These are phyloP conservation scores for Gentiana macrophylla DNA, from an alignment of 257 asterid genomes.

Conservation along the genomic window DNA sequence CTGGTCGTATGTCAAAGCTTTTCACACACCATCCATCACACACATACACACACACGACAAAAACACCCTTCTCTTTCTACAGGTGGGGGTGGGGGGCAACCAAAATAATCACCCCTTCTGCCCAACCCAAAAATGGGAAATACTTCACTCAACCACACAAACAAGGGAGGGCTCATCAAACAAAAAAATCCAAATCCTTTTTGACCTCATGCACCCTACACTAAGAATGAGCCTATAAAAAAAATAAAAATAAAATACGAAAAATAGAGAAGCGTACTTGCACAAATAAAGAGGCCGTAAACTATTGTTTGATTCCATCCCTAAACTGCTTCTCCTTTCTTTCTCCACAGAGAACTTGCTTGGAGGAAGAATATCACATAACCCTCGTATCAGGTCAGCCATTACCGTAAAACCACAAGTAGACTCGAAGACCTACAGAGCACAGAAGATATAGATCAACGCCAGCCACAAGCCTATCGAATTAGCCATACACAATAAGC, in stretches of 20 bases:
- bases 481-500: too few species aligned
- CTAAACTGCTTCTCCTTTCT: slow-evolving; percentile 46
- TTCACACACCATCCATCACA: too few species aligned
- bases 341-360: slow-evolving; percentile 66
- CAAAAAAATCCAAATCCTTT: too few species aligned
- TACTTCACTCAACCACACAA: too few species aligned
- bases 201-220: slow-evolving; percentile 1
- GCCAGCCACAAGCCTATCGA: too few species aligned
- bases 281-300: slow-evolving; percentile 66
- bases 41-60: too few species aligned
- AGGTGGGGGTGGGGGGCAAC: too few species aligned
- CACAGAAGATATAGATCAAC: neutral
- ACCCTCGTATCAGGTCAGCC: slow-evolving; percentile 72
- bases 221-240: neutral
- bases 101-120: too few species aligned
- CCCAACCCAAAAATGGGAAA: too few species aligned
- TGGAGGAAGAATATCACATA: slow-evolving; percentile 78
- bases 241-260: neutral
- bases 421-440: slow-evolving; percentile 76
- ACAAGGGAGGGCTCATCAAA: too few species aligned
- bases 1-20: too few species aligned
- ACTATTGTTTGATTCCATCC: slow-evolving; percentile 26
- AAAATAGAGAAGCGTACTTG: slow-evolving; percentile 52
- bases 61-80: too few species aligned
- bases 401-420: slow-evolving; percentile 35